A percentile compares a stretch with the other conserved stretches of the same genome.
These are phyloP conservation scores for Dipodascopsis tothii DNA, from an alignment of 805 yeast species.

Conservation along the genomic window DNA sequence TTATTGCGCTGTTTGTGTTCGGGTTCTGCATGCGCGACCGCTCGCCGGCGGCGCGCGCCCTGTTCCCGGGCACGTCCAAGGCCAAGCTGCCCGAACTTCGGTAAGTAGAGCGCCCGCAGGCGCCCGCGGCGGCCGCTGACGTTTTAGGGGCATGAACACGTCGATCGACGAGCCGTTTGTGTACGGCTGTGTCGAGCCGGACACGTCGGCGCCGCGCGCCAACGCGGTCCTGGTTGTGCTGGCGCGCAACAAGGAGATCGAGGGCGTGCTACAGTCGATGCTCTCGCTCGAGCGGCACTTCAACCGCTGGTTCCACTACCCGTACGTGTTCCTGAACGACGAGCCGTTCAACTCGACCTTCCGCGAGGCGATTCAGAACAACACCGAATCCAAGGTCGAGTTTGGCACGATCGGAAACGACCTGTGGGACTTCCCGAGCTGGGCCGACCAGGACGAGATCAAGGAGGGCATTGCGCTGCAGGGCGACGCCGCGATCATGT, in stretches of 20 bases:
- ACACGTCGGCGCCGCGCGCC: slow-evolving; percentile 46
- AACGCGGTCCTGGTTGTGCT: slow-evolving; percentile 81
- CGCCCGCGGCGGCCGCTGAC: background rate
- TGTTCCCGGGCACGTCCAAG: background rate
- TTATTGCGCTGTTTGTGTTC: slow-evolving; percentile 1
- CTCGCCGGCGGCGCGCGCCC: slow-evolving; percentile 1
- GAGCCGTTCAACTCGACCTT: slow-evolving; percentile 65
- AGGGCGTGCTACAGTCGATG: slow-evolving; percentile 70
- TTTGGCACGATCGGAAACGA: slow-evolving; percentile 59
- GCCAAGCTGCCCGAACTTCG: background rate
- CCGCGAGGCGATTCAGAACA: slow-evolving; percentile 41
- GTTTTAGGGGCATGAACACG: slow-evolving; percentile 10
- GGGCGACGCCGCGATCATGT: slow-evolving; percentile 76
- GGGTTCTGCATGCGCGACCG: slow-evolving; percentile 3
- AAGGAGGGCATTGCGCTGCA: slow-evolving; percentile 58
- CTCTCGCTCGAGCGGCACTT: slow-evolving; percentile 74
- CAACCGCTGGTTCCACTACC: slow-evolving; percentile 89
- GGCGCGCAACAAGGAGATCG: slow-evolving; percentile 71
- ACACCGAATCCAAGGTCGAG: slow-evolving; percentile 55
- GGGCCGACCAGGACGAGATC: slow-evolving; percentile 39
- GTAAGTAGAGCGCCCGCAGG: background rate
- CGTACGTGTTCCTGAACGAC: slow-evolving; percentile 84
- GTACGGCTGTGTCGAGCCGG: slow-evolving; percentile 46
- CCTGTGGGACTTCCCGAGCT: slow-evolving; percentile 65
- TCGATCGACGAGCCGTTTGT: slow-evolving; percentile 42